Conservation (phyloP, 768 basidiomycete species). For the Collybia sordida region DNA sequence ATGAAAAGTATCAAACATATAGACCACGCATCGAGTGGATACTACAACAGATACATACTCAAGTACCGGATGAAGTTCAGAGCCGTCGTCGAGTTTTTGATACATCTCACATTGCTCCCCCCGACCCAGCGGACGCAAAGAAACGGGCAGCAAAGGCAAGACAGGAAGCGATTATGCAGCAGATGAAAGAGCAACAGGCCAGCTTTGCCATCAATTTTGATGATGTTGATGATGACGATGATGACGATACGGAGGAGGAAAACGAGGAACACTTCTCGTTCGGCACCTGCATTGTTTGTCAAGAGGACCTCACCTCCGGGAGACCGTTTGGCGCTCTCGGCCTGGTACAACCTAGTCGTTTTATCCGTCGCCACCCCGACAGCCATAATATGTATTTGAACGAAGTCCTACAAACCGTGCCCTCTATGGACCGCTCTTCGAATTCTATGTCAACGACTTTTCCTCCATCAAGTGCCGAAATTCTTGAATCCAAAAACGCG, state of each 20-base stretch:
- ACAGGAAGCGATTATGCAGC: conserved; percentile 92
- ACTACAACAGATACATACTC: conserved; percentile 53
- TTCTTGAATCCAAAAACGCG: conserved; percentile 42
- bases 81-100: conserved; percentile 45
- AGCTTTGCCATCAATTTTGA: conserved; percentile 81
- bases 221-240: conserved; percentile 68
- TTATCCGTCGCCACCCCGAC: conserved; percentile 79
- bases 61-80: conserved; percentile 59
- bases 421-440: conserved; percentile 62
- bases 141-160: conserved; percentile 85
- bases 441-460: conserved; percentile 31
- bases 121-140: conserved; percentile 67
- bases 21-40: conserved; percentile 75
- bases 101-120: conserved; percentile 26
- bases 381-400: conserved; percentile 62
- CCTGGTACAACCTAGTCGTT: conserved; percentile 82
- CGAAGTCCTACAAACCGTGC: conserved; percentile 64
- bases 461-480: conserved; percentile 52
- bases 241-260: conserved; percentile 59
- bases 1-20: conserved; percentile 74
- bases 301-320: conserved; percentile 79
- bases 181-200: conserved; percentile 92
- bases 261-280: conserved; percentile 54
- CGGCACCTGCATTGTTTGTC: conserved; percentile 98
- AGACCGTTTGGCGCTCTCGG: conserved; percentile 85